A percentile compares a stretch with the other conserved stretches of the same genome.
Conservation (phyloP, 148 eudicot species). For the Mesembryanthemum crystallinum region DNA sequence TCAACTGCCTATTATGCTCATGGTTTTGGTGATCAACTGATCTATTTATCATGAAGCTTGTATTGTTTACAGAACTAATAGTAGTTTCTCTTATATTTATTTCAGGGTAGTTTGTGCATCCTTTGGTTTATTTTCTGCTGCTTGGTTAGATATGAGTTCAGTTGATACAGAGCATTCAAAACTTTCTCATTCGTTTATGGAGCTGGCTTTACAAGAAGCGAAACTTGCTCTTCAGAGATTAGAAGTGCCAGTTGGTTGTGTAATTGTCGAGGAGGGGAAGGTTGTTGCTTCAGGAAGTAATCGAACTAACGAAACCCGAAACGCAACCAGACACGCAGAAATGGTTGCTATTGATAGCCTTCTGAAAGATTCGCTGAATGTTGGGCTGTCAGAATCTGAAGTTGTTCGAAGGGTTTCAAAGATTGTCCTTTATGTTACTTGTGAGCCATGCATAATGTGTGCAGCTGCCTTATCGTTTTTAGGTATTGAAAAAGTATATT, state of each 20-base stretch:
- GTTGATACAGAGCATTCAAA: not conserved
- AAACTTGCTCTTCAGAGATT: slow-evolving; percentile 51
- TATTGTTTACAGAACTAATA: too few relatives aligned
- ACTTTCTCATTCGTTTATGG: slow-evolving; percentile 33
- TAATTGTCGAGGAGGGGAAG: slow-evolving; percentile 47
- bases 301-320: slow-evolving; percentile 60
- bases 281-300: slow-evolving; percentile 64
- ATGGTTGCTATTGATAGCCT: slow-evolving; percentile 71
- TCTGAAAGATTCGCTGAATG: slow-evolving; percentile 50
- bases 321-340: slow-evolving; percentile 75
- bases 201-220: slow-evolving; percentile 62
- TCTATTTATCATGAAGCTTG: too few relatives aligned
- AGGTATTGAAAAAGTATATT: slow-evolving; percentile 67
- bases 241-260: slow-evolving; percentile 82
- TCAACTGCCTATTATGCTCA: too few relatives aligned
- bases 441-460: slow-evolving; percentile 88
- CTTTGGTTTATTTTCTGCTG: too few relatives aligned
- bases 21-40: too few relatives aligned
- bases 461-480: slow-evolving; percentile 69
- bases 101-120: too few relatives aligned
- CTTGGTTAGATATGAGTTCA: not conserved
- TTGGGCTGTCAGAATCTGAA: slow-evolving; percentile 40
- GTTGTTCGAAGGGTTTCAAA: slow-evolving; percentile 46
- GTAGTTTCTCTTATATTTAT: too few relatives aligned
- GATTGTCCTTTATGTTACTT: slow-evolving; percentile 61